Percentiles rank a stretch among this genome's conserved stretches.
phyloP scores from a whole-genome alignment of 495 filamentous ascomycete genomes.

The Amphirosellinia nigrospora region DNA sequence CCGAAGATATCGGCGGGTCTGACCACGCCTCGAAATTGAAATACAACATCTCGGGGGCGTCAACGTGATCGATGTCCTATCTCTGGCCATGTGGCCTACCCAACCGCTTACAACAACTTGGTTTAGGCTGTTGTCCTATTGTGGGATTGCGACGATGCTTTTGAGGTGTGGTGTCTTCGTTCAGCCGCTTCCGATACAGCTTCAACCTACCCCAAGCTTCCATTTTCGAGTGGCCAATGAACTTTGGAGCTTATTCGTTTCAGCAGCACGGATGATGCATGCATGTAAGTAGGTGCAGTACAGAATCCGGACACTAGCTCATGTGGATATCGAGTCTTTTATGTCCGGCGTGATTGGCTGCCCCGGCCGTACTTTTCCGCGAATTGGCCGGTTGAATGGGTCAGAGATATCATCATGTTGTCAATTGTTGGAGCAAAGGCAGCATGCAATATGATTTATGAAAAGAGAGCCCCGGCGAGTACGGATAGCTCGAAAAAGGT shows the following conservation, averaged over 20 bases:
- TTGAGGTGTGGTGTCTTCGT: conserved; percentile 6
- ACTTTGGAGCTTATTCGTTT: background rate
- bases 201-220: conserved; percentile 21
- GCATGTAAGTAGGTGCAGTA: conserved; percentile 19
- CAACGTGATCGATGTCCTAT: background rate
- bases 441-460: background rate
- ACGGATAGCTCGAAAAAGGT: conserved; percentile 5
- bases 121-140: conserved; percentile 22
- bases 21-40: conserved; percentile 22
- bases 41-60: conserved; percentile 20
- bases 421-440: conserved; percentile 8
- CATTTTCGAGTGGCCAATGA: conserved; percentile 20
- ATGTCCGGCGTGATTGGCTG: conserved; percentile 20
- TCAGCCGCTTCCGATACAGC: conserved; percentile 24
- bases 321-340: conserved; percentile 13
- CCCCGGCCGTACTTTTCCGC: background rate
- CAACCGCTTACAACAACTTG: background rate
- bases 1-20: conserved; percentile 8
- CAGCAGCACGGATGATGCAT: conserved; percentile 18
- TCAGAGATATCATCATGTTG: conserved; percentile 1
- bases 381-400: conserved; percentile 21
- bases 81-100: conserved; percentile 10
- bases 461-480: conserved; percentile 2
- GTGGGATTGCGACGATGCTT: conserved; percentile 13
- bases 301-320: conserved; percentile 16